A percentile compares a stretch with the other conserved stretches of the same genome.
These are phyloP conservation scores for Pythium periplocum DNA, from an alignment of 352 stramenopile species.

Conservation along the genomic window DNA sequence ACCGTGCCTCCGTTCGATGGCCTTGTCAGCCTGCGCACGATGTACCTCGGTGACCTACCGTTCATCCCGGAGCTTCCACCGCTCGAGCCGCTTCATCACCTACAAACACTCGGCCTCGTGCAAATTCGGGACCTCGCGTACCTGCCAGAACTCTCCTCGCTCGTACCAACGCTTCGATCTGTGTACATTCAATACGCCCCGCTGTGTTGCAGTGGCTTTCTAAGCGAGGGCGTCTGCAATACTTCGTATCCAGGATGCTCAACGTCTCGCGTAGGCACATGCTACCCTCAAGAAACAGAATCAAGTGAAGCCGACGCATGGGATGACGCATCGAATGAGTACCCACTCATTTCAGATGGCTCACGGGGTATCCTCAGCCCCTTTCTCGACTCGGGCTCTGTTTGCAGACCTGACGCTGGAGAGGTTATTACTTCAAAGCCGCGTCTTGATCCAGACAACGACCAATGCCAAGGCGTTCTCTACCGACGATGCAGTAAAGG, in stretches of 20 bases:
- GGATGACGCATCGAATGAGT: background rate
- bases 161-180: background rate
- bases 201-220: background rate
- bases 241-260: background rate
- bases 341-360: background rate
- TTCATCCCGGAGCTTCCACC: background rate
- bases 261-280: too few species aligned
- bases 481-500: constrained; percentile 6
- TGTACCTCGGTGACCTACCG: background rate
- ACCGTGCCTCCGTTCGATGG: background rate
- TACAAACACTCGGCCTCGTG: background rate
- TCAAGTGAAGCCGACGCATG: too few species aligned
- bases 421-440: background rate
- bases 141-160: background rate
- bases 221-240: background rate
- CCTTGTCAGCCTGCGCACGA: background rate
- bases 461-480: background rate
- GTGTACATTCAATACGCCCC: background rate
- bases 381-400: background rate
- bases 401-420: background rate
- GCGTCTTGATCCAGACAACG: background rate
- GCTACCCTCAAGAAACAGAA: too few species aligned
- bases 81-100: background rate
- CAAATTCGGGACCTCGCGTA: background rate
- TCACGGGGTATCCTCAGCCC: background rate